A percentile compares a stretch with the other conserved stretches of the same genome.
phyloP scores from a whole-genome alignment of 2,329 filamentous ascomycete species.

The Clarireedia hainanense region DNA sequence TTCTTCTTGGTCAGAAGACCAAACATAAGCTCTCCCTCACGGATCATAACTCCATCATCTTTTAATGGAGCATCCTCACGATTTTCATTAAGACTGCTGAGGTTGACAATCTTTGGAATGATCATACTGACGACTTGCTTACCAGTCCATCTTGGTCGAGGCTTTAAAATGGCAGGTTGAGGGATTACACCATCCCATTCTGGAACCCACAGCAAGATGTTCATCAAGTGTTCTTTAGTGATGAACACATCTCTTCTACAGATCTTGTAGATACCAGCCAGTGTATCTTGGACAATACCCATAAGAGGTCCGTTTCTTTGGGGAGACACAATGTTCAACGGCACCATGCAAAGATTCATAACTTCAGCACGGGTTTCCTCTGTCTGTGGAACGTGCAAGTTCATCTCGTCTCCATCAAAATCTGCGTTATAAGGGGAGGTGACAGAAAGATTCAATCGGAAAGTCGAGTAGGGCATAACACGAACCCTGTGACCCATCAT shows the following conservation, averaged over 20 bases:
- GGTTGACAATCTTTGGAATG: slow-evolving; percentile 78
- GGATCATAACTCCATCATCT: slow-evolving; percentile 75
- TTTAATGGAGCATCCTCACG: slow-evolving; percentile 50
- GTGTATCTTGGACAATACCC: slow-evolving; percentile 98
- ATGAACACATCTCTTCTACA: slow-evolving; percentile 89
- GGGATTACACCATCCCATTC: slow-evolving; percentile 96
- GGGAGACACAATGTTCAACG: slow-evolving; percentile 94
- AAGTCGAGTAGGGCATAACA: slow-evolving; percentile 99
- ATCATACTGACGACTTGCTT: slow-evolving; percentile 97
- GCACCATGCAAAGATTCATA: slow-evolving; percentile 93
- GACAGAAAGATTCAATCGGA: slow-evolving; percentile 93
- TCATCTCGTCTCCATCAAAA: slow-evolving; percentile 99
- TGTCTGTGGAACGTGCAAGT: slow-evolving; percentile 96
- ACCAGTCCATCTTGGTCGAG: slow-evolving; percentile 88
- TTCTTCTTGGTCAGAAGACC: slow-evolving; percentile 90
- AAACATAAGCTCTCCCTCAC: slow-evolving; percentile 82
- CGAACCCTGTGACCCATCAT: slow-evolving; percentile 99
- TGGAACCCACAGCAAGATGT: slow-evolving; percentile 93
- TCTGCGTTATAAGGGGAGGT: slow-evolving; percentile 99
- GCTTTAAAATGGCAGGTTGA: slow-evolving; percentile 87
- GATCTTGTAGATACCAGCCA: slow-evolving; percentile 95
- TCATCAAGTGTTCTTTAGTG: slow-evolving; percentile 87
- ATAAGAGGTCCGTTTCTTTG: slow-evolving; percentile 95
- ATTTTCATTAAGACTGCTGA: slow-evolving; percentile 57
- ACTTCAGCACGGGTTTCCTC: slow-evolving; percentile 96